Evolutionary conservation across 306 rosid genomes (phyloP).

Genomic region (Acacia melanoxylon): DNA sequence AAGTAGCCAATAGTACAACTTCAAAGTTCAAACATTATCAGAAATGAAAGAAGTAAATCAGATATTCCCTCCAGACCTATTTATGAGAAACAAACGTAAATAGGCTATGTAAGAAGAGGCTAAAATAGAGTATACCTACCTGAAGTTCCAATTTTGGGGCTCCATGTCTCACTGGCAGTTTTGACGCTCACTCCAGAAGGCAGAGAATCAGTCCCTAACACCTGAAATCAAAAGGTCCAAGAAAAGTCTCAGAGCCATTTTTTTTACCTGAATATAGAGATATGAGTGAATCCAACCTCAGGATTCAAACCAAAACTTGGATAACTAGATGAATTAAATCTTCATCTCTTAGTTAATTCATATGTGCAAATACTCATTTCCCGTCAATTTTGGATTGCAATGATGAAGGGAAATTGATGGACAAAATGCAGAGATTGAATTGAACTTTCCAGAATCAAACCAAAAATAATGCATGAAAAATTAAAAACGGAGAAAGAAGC

Average conservation of each 20-base stretch:
- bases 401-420: not conserved
- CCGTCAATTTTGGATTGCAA: not conserved
- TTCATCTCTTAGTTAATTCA: not conserved
- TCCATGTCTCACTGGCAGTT: slow-evolving; percentile 40
- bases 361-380: not conserved
- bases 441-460: not conserved
- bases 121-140: slow-evolving; percentile 42
- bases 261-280: slow-evolving; percentile 5
- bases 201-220: slow-evolving; percentile 59
- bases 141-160: slow-evolving; percentile 40
- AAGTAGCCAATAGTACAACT: not conserved
- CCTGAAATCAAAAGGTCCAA: slow-evolving; percentile 43
- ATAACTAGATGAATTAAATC: slow-evolving; percentile 11
- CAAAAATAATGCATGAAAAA: not conserved
- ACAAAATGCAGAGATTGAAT: not conserved
- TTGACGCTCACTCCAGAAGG: slow-evolving; percentile 43
- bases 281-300: not conserved
- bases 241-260: slow-evolving; percentile 31
- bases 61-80: not conserved
- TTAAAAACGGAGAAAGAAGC: not conserved
- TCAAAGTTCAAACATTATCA: slow-evolving; percentile 6
- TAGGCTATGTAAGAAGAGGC: not conserved
- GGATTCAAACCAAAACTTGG: not conserved
- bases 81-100: no score
- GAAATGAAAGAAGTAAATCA: not conserved